These are phyloP conservation scores for Tetrapyrgos nigripes DNA, from an alignment of 1,284 basidiomycete species.

Conservation along the genomic window DNA sequence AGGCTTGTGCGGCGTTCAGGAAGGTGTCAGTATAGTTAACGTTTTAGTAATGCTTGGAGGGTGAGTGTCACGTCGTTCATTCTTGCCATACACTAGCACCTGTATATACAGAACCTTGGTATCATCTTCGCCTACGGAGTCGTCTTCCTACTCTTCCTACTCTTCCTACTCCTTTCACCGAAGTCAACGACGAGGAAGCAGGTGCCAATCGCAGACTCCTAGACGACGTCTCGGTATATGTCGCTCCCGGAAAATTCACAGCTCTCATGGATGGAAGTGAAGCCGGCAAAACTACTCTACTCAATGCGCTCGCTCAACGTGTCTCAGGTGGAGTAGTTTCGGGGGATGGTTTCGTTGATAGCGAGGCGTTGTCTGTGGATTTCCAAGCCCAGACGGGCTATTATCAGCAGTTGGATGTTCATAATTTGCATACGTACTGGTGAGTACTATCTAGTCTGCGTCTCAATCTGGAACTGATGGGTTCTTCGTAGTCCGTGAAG, in stretches of 20 bases:
- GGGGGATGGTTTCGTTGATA: constrained; percentile 84
- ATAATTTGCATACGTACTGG: constrained; percentile 44
- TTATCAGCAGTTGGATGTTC: constrained; percentile 33
- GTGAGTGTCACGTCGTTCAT: no score
- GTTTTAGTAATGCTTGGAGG: no score
- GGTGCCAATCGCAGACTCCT: constrained; percentile 65
- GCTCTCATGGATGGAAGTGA: constrained; percentile 86
- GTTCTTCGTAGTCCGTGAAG: constrained; percentile 83
- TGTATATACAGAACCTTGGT: no score
- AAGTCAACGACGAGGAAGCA: no score
- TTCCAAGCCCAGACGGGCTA: constrained; percentile 73
- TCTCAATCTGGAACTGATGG: constrained; percentile 23
- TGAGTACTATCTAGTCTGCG: no score
- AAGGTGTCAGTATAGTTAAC: no score
- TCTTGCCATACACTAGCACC: no score
- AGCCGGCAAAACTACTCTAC: constrained; percentile 79
- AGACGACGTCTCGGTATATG: constrained; percentile 84
- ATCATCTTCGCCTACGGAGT: no score
- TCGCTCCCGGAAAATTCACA: constrained; percentile 81
- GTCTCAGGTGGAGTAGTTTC: constrained; percentile 81
- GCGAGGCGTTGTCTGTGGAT: constrained; percentile 69
- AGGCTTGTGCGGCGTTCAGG: no score
- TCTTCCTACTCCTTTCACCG: no score
- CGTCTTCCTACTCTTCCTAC: no score
- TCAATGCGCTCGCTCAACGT: constrained; percentile 86